Evolutionary conservation across 2,329 filamentous ascomycete species (phyloP), one percentile per base, ranked within the genome.

Genomic region (Nigrospora sphaerica): DNA sequence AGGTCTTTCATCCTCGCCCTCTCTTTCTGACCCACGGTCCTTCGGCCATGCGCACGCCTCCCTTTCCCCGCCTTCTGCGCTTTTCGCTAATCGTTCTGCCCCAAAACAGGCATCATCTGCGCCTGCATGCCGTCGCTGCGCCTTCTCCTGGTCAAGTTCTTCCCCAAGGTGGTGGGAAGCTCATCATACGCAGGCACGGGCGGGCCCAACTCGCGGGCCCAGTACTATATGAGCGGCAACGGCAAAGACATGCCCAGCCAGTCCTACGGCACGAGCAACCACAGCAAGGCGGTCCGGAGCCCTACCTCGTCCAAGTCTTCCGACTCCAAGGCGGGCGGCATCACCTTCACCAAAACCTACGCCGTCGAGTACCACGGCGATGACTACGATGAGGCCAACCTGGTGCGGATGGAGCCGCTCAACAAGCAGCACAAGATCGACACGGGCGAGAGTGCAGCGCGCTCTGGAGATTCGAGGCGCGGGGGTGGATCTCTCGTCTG

Each of bases 81-180:
- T 6, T n/a, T 9, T 34, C 13, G 11, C 42, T 44, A 19, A 37
- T 33, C 16, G 19, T 13, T 2, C 3, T 42, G 16, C 16, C 3
- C 6, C 13, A 6, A 32, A 32, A 23, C 4, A 44, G 47, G 47
- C 32, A 49, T 49, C 37, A 49, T 49, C 32, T 49, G 47, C 32
- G 47, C 47, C 14, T 49, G 47, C 44, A 46, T 49, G 47, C 47
- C 47, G 7, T 46, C 47, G 10, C 34, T 49, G 9, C 47, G 47
- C 12, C 44, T 49, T 10, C 35, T 49, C 32, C 44, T 49, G 13
- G 47, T 44, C 28, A 37, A 17, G 12, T 34, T 46, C 32, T 45
- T 42, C 16, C 47, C 47, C 40, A 49, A 41, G 37, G 36, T 46
- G 16, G 19, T 46, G 2, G 47, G 44, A 11, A 33, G 28, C 28